Conservation (phyloP, 345 rosid genomes). For the Eucalyptus camaldulensis region DNA sequence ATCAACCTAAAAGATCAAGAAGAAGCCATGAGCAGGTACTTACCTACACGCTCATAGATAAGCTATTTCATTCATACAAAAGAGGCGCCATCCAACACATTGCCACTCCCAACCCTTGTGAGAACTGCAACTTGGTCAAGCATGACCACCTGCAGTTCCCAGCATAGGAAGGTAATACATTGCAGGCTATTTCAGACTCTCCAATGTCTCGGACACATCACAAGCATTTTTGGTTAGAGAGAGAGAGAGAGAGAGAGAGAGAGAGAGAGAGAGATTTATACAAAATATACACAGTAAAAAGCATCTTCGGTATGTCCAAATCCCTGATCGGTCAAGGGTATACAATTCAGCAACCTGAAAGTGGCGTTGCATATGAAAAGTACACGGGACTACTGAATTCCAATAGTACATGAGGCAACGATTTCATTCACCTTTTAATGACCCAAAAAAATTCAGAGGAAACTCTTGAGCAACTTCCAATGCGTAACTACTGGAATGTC, state of each 20-base stretch:
- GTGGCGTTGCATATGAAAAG: not conserved
- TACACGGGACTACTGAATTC: not conserved
- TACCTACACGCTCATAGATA: not conserved
- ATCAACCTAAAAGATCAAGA: not conserved
- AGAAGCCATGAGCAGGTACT: not conserved
- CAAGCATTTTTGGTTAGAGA: not conserved
- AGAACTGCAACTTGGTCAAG: not conserved
- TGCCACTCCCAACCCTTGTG: not conserved
- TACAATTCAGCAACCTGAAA: not conserved
- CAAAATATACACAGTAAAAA: not conserved
- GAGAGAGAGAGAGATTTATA: not conserved
- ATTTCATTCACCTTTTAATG: not conserved
- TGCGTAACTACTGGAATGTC: not conserved
- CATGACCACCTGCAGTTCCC: not conserved
- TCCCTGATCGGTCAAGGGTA: not conserved
- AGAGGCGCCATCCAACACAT: not conserved
- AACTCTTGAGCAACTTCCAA: not conserved
- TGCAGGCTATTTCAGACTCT: not conserved
- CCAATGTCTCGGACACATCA: not conserved
- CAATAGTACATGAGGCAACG: not conserved
- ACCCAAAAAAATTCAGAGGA: not conserved
- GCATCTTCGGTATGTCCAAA: not conserved
- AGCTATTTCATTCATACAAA: not conserved
- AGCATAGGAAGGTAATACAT: not conserved
- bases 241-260: not conserved